Evolutionary conservation across 164 flowering plant species (phyloP), one percentile per base, ranked within the genome.

Genomic region (Macadamia tetraphylla): DNA sequence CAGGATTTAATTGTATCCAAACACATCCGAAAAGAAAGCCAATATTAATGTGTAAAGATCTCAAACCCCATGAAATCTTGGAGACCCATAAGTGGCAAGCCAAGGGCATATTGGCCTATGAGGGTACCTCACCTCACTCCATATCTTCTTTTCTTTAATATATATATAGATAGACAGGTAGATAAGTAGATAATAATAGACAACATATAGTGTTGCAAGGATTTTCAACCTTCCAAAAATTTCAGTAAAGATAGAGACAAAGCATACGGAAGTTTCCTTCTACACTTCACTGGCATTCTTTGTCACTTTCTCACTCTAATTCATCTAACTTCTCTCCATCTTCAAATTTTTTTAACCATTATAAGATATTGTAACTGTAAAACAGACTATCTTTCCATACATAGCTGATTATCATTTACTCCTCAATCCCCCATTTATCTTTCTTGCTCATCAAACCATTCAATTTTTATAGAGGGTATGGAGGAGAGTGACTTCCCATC

Each of bases 371-470:
- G 71, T 71, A 78, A 57, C 68, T 65, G 64, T 60, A 57, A 53
- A 73, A 73, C 32, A 58, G 60, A 31, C 55, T 49, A 59, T 58
- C 75, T 67, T 81, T 75, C 81, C 74, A 68, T 76, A 66, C 71
- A 69, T 68, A 74, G 81, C 63, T 62, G 31, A 29, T 35, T 29
- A 23, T 43, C 69, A 60, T 44, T 65, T 61, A 71, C 52, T 71
- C 67, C 64, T 17, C 65, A 62, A 53, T 67, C 65, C 69, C 66
- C 65, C 69, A 68, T 67, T 35, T 65, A 66, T 55, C 40, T 51
- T 63, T 56, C 44, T 32, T 66, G 58, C 56, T 63, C 65, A 53
- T 52, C 74, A 58, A 65, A 67, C 52, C 29, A 65, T 14, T 44
- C 62, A 60, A 60, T 60, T 60, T 58, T 30, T n/a, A 32, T n/a